These are phyloP conservation scores for Vickermania spadyakhi DNA, from an alignment of 208 protist genomes.

Conservation along the genomic window DNA sequence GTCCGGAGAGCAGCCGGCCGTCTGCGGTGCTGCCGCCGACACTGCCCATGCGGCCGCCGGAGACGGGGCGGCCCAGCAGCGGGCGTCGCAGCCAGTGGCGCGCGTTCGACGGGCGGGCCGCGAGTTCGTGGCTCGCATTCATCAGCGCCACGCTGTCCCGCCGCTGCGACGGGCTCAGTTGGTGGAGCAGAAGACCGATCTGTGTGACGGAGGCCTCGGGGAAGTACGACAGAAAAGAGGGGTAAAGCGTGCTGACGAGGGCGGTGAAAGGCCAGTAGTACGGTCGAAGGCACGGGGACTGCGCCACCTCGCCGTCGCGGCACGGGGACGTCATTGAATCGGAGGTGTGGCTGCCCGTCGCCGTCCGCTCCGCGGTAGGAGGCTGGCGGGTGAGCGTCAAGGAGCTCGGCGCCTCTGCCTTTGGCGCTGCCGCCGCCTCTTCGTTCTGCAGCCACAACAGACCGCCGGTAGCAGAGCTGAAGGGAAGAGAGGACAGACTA, in stretches of 20 bases:
- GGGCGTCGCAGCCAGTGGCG: neutral
- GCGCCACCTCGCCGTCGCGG: neutral
- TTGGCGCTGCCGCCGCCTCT: neutral
- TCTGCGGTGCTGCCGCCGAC: neutral
- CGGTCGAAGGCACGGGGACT: slow-evolving; percentile 8
- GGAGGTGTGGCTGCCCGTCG: neutral
- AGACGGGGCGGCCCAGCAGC: neutral
- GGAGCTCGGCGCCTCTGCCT: neutral
- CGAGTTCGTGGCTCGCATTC: neutral
- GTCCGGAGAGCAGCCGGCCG: neutral
- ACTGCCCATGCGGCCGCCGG: neutral
- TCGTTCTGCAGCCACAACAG: neutral
- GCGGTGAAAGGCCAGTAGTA: slow-evolving; percentile 19
- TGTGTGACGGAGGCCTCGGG: slow-evolving; percentile 4
- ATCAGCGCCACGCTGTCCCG: slow-evolving; percentile 6
- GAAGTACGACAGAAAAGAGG: slow-evolving; percentile 11
- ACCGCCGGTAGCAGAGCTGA: neutral
- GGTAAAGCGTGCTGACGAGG: slow-evolving; percentile 20
- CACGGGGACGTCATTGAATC: neutral
- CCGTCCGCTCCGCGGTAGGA: neutral
- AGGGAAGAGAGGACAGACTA: neutral
- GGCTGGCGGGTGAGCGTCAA: neutral
- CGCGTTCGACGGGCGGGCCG: neutral
- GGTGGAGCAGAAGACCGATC: slow-evolving; percentile 12
- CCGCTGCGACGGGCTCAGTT: slow-evolving; percentile 17